Evolutionary conservation across 2,329 filamentous ascomycete species (phyloP).

Genomic region (Beauveria sp.): DNA sequence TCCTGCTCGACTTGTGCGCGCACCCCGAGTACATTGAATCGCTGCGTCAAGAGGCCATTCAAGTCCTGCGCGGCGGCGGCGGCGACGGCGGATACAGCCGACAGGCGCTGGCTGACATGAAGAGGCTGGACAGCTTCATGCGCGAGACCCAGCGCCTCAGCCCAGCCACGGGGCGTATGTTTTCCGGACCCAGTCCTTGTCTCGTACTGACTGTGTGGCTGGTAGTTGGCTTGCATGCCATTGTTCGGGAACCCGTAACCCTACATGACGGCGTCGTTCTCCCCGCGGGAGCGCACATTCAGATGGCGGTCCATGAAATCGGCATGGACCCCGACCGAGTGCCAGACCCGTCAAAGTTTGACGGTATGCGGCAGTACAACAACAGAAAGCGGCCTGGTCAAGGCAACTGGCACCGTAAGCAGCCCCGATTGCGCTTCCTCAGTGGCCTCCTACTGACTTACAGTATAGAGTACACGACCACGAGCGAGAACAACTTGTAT

Average conservation of each 20-base stretch:
- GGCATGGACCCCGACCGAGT: constrained; percentile 3
- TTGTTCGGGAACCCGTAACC: not conserved
- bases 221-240: not conserved
- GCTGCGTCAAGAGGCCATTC: constrained; percentile 34
- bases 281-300: constrained; percentile 1
- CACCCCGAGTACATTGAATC: constrained; percentile 32
- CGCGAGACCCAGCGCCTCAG: constrained; percentile 30
- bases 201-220: not conserved
- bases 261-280: constrained; percentile 2
- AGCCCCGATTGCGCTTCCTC: not conserved
- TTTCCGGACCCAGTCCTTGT: no score
- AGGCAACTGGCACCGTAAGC: constrained; percentile 4
- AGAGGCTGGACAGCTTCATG: constrained; percentile 33
- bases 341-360: not conserved
- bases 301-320: constrained; percentile 1
- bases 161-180: constrained; percentile 6
- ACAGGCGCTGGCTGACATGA: constrained; percentile 29
- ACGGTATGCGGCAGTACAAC: constrained; percentile 3
- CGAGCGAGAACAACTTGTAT: constrained; percentile 1
- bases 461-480: not conserved
- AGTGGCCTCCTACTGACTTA: not conserved
- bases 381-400: not conserved
- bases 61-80: constrained; percentile 21
- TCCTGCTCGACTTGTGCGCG: constrained; percentile 31
- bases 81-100: constrained; percentile 26